These are phyloP conservation scores for Acrocalymma vagum DNA, from an alignment of 2,329 filamentous ascomycete species.

Conservation along the genomic window DNA sequence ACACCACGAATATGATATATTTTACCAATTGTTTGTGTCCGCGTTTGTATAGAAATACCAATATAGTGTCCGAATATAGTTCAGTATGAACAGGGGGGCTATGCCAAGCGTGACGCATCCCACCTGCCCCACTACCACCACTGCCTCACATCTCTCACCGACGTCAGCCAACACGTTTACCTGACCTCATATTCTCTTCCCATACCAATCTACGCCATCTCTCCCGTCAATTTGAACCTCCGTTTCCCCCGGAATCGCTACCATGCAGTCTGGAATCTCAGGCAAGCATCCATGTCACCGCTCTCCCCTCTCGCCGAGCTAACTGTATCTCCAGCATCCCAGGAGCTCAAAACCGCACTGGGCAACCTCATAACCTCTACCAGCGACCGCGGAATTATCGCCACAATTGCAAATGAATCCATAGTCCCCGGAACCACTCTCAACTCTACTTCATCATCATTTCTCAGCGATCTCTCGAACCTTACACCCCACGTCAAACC, in stretches of 20 bases:
- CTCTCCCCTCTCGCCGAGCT: conserved; percentile 11
- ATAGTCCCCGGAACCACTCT: conserved; percentile 70
- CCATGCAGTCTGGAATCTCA: conserved; percentile 82
- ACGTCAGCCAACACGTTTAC: conserved; percentile 33
- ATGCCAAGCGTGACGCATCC: conserved; percentile 10
- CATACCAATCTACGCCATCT: too few species aligned
- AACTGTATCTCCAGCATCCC: conserved; percentile 63
- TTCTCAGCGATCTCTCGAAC: conserved; percentile 69
- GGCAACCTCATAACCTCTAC: conserved; percentile 70
- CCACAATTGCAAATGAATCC: conserved; percentile 72
- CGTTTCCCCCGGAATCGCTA: conserved; percentile 24
- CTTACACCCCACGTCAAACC: conserved; percentile 71
- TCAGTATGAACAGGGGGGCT: conserved; percentile 12
- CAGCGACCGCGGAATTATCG: conserved; percentile 73
- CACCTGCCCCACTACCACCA: conserved; percentile 33
- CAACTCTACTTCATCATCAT: conserved; percentile 60
- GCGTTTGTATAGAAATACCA: too few species aligned
- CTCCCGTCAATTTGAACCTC: not conserved
- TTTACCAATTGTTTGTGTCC: too few species aligned
- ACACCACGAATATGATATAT: too few species aligned
- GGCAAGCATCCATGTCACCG: conserved; percentile 55
- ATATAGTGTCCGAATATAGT: too few species aligned
- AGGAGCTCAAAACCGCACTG: conserved; percentile 80
- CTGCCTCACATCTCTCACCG: conserved; percentile 15
- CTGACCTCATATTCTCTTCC: conserved; percentile 3